Evolutionary conservation across 164 flowering plant species (phyloP).

Genomic region (Protea cynaroides): DNA sequence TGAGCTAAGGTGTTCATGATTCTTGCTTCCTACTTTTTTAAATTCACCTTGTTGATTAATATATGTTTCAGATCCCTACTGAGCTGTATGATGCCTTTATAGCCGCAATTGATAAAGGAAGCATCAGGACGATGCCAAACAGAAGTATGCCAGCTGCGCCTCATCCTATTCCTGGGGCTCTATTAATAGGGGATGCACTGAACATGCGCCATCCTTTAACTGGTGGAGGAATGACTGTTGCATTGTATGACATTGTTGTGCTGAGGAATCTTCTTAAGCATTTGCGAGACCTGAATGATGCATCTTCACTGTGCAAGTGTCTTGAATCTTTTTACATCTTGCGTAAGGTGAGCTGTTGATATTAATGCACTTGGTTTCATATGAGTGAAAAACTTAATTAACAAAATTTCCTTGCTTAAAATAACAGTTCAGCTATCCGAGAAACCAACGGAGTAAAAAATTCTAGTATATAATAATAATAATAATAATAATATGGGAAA

Average conservation of each 20-base stretch:
- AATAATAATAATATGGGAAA: too few species aligned
- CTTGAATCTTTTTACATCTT: slow-evolving; percentile 77
- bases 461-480: too few species aligned
- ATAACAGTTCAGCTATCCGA: too few species aligned
- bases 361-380: neutral
- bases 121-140: slow-evolving; percentile 84
- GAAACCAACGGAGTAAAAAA: too few species aligned
- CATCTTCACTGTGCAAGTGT: slow-evolving; percentile 64
- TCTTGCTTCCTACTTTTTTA: neutral
- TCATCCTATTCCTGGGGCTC: slow-evolving; percentile 83
- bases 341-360: slow-evolving; percentile 49
- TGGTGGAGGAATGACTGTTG: slow-evolving; percentile 96
- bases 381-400: neutral
- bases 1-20: too few species aligned
- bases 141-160: slow-evolving; percentile 98
- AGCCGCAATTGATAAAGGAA: slow-evolving; percentile 74
- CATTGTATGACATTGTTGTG: slow-evolving; percentile 79
- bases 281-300: slow-evolving; percentile 59
- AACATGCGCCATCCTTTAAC: slow-evolving; percentile 93
- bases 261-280: slow-evolving; percentile 79
- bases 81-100: slow-evolving; percentile 58
- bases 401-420: too few species aligned
- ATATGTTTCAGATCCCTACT: slow-evolving; percentile 49
- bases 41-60: neutral
- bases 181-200: slow-evolving; percentile 91